Conservation (phyloP, 163 green algal species). For the Scenedesmus sp. region DNA sequence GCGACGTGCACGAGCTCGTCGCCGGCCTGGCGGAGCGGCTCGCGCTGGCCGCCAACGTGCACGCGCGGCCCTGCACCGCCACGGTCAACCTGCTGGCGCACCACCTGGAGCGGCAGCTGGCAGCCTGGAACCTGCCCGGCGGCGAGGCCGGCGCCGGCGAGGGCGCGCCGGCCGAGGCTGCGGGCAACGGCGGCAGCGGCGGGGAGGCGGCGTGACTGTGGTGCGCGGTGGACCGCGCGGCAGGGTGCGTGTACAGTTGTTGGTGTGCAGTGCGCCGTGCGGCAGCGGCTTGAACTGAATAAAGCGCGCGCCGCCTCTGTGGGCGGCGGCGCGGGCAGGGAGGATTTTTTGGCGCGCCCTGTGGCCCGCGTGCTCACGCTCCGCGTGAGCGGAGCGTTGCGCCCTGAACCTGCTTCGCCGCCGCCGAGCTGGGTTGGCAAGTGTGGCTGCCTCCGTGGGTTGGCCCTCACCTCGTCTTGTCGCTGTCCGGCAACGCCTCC, state of each 20-base stretch:
- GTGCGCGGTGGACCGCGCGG: background rate
- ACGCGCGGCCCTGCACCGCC: slow-evolving; percentile 3
- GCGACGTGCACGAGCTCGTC: slow-evolving; percentile 13
- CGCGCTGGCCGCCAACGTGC: background rate
- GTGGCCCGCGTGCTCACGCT: no score
- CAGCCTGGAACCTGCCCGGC: slow-evolving; percentile 10
- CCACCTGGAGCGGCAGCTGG: slow-evolving; percentile 24
- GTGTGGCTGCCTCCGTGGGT: no score
- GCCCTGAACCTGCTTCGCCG: no score
- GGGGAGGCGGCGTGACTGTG: background rate
- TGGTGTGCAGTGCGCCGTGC: background rate
- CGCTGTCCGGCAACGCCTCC: no score
- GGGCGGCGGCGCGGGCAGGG: no score
- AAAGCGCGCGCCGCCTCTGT: no score
- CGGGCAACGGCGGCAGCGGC: background rate
- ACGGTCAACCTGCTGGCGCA: slow-evolving; percentile 20
- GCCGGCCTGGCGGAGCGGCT: slow-evolving; percentile 6
- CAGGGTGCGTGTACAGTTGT: background rate
- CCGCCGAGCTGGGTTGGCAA: no score
- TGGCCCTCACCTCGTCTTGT: no score
- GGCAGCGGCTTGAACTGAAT: background rate
- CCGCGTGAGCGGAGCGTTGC: no score
- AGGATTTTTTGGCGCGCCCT: no score
- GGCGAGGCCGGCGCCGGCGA: background rate
- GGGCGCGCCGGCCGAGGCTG: background rate